These are phyloP conservation scores for Agarophyton chilense DNA, from an alignment of 23 red algal genomes.

Conservation along the genomic window DNA sequence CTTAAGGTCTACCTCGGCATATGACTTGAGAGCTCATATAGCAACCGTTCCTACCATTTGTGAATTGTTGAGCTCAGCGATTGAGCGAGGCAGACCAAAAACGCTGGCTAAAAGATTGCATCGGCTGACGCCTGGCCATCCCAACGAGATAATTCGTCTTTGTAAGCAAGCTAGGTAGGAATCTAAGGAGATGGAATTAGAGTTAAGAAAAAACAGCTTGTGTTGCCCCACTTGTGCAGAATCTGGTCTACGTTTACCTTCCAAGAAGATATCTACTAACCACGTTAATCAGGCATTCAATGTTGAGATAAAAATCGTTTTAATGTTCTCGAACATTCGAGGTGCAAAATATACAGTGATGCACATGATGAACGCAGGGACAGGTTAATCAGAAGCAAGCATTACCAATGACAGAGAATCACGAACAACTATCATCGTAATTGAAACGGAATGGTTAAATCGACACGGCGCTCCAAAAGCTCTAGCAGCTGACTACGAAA, in stretches of 20 bases:
- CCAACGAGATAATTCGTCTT: slow-evolving; percentile 2
- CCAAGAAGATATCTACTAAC: slow-evolving; percentile 29
- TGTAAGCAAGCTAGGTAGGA: not conserved
- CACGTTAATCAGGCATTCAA: slow-evolving; percentile 38
- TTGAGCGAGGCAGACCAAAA: not conserved
- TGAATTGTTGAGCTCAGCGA: not conserved
- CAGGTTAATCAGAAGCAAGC: not conserved
- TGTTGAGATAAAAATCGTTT: slow-evolving; percentile 19
- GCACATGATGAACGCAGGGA: not conserved
- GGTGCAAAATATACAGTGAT: not conserved
- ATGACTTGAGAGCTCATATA: not conserved
- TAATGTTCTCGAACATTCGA: not conserved
- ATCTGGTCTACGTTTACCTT: slow-evolving; percentile 2
- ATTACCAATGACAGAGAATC: not conserved
- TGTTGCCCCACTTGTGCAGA: slow-evolving; percentile 6
- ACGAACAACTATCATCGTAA: not conserved
- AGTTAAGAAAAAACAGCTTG: not conserved
- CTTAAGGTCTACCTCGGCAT: not conserved
- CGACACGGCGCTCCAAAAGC: not conserved
- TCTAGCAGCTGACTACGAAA: slow-evolving; percentile 12
- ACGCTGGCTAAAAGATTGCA: slow-evolving; percentile 35
- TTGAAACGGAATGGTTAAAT: slow-evolving; percentile 6
- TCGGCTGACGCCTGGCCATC: slow-evolving; percentile 17
- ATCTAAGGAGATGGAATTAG: not conserved
- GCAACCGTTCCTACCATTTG: not conserved